Base-by-base conservation (phyloP, 2,329 filamentous ascomycete genomes). In the Zopfia rhizophila region DNA sequence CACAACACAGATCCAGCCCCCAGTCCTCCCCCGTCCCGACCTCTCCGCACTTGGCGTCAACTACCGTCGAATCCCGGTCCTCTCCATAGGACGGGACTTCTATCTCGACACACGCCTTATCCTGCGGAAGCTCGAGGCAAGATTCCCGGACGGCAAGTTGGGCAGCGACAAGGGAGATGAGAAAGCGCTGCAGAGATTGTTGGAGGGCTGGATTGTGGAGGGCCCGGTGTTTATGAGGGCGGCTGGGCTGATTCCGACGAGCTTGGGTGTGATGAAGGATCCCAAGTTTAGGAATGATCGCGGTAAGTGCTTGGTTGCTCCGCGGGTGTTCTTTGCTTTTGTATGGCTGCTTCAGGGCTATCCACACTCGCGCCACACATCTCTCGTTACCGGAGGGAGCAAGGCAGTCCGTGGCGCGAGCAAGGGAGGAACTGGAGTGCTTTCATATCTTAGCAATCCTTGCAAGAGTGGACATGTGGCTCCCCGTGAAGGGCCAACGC, bases 71-170 rank as follows among this genome's bases (percentile, higher is more conserved):
- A 89, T 90, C 45, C 88, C 88, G 1, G 62, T 90, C 38, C 70
- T 90, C 38, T 73, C 83, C 16, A 84, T 90, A 55, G 87, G 85
- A 12, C 76, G 81, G 5, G 82, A 89, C 61, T 73, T 91, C 30
- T 90, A 89, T 72, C 75, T 83, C 49, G 88, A 91, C 74, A 85
- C 85, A 2, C 82, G 85, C 3, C 79, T 90, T 16, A 90, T 90
- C 57, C 68, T 91, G 14, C 69, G 69, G 18, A 86, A 84, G 65
- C 81, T 91, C 1, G 84, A 89, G 58, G 58, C 73, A 1, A 71
- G 81, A 24, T 83, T 81, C 62, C 80, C 80, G 0, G 52, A 75
- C 2, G 65, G 72, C 64, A 21, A 23, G 24, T 46, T 55, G 18
- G 52, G 46, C 13, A 49, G 41, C 2, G 38, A 30, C n/a, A 49